Percentiles rank a stretch among this genome's conserved stretches.
Evolutionary conservation across 1,139 yeast species (phyloP).

Genomic region (Magnusiomyces suaveolens): DNA sequence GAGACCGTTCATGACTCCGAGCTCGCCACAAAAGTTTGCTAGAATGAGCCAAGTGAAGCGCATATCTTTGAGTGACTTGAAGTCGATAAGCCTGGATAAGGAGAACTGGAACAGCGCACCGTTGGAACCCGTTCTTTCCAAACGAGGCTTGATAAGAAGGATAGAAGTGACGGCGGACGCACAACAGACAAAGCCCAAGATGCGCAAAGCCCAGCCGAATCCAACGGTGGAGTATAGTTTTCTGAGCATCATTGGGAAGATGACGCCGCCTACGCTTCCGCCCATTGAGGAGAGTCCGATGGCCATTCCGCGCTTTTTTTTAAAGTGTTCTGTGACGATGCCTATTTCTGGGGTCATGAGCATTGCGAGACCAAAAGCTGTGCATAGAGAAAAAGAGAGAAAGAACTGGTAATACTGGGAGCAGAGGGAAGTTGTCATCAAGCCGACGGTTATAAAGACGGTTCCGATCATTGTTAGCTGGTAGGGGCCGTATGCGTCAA

Average conservation of each 20-base stretch:
- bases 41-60: constrained; percentile 36
- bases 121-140: constrained; percentile 16
- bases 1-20: constrained; percentile 43
- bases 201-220: constrained; percentile 49
- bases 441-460: constrained; percentile 40
- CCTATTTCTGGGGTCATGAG: constrained; percentile 53
- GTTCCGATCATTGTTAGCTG: constrained; percentile 41
- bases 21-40: constrained; percentile 46
- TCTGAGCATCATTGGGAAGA: constrained; percentile 52
- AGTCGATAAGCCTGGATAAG: constrained; percentile 18
- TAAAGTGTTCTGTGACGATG: constrained; percentile 54
- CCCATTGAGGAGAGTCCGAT: constrained; percentile 55
- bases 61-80: constrained; percentile 34
- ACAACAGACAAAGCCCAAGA: constrained; percentile 44
- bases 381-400: constrained; percentile 45
- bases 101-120: constrained; percentile 4
- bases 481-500: constrained; percentile 52
- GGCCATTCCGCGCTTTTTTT: constrained; percentile 50
- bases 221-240: constrained; percentile 44
- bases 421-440: constrained; percentile 48
- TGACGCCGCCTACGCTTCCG: constrained; percentile 60
- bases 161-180: constrained; percentile 34
- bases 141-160: constrained; percentile 28
- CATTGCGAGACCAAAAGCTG: constrained; percentile 51
- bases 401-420: constrained; percentile 48